Evolutionary conservation across 257 asterid genomes (phyloP), one percentile per base, ranked within the genome.

Genomic region (Mentha longifolia): DNA sequence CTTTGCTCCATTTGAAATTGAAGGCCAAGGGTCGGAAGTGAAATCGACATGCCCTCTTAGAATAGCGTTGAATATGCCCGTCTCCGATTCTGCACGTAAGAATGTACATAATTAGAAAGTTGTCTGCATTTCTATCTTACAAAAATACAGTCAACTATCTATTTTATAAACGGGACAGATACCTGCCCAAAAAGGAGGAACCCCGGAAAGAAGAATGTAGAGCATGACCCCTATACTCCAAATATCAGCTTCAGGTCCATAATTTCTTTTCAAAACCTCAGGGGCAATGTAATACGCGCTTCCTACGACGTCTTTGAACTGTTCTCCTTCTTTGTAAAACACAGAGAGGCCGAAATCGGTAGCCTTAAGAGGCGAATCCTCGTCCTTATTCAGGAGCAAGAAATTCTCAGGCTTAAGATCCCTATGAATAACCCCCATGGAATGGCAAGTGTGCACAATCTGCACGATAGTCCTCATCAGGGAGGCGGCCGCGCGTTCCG

Each of bases 211-310:
- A 83, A 89, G 93, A 61, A 92, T 92, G 73, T 91, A 94, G 35
- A 94, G 65, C 97, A 94, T 91, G 55, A 94, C 97, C 16, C 99
- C 99, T 31, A 94, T 72, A 61, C 99, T 94, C 99, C 99, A 94
- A 39, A 94, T 91, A 75, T 91, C 97, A 50, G 88, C 99, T 49
- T 94, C 97, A 12, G 97, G 97, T 12, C 99, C 99, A 51, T 94
- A 94, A 54, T 76, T 89, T 72, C 97, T 85, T 78, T 94, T 94
- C 85, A 91, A 70, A 17, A 94, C 99, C 67, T 94, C 99, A 0
- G 99, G 99, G 22, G 99, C 99, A 39, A 94, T 91, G 61, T 94
- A 94, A 73, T 94, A 94, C 25, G 99, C 97, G 78, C 99, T 94
- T 6, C 99, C 99, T 68, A 94, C 99, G 0, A 94, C 91, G 81